phyloP scores from a whole-genome alignment of 768 basidiomycete species.

The Auricularia auricula-judae region DNA sequence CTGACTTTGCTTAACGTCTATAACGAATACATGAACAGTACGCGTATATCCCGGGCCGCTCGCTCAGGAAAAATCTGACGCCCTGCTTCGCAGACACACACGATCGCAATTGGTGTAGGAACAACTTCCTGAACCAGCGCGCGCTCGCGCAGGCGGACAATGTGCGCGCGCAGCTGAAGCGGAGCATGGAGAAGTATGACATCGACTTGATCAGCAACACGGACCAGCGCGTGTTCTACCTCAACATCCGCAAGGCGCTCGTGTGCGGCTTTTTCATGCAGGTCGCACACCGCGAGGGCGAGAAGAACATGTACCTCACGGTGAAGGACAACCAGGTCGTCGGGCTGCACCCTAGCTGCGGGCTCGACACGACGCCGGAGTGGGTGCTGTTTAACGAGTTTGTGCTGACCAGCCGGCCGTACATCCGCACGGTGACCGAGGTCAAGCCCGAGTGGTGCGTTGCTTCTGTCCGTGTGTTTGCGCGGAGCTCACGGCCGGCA shows the following conservation, averaged over 20 bases:
- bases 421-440: constrained; percentile 86
- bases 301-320: constrained; percentile 78
- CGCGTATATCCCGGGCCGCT: constrained; percentile 13
- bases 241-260: constrained; percentile 70
- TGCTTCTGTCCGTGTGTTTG: background rate
- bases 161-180: constrained; percentile 77
- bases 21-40: constrained; percentile 81
- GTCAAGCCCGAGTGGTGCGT: constrained; percentile 77
- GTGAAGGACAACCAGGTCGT: constrained; percentile 94
- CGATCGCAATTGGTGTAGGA: constrained; percentile 86
- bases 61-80: background rate
- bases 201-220: constrained; percentile 57
- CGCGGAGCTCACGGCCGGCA: background rate
- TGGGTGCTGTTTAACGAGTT: constrained; percentile 95
- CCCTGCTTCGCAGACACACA: constrained; percentile 40
- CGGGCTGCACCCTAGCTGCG: constrained; percentile 75
- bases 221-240: constrained; percentile 61
- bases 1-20: constrained; percentile 90
- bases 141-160: constrained; percentile 88
- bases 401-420: constrained; percentile 78
- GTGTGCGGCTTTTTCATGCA: constrained; percentile 98
- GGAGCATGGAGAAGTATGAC: constrained; percentile 86
- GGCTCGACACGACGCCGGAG: constrained; percentile 76
- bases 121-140: constrained; percentile 73
- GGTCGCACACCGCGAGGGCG: constrained; percentile 88